A percentile compares a stretch with the other conserved stretches of the same genome.
phyloP scores from a whole-genome alignment of 345 rosid species.

The Psidium friedrichsthalianum region DNA sequence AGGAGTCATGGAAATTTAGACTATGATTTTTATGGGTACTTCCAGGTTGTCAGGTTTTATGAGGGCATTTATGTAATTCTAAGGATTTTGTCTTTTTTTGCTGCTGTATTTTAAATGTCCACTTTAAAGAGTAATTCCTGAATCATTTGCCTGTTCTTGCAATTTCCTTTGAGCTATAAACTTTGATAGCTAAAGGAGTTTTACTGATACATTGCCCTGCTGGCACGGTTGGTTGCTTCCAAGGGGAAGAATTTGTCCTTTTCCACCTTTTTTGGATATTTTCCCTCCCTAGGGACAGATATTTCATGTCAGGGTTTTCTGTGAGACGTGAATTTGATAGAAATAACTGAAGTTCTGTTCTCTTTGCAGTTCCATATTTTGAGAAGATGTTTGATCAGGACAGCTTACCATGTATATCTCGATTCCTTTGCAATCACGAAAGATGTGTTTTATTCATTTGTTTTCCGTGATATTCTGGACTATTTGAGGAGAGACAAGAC shows the following conservation, averaged over 20 bases:
- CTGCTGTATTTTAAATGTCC: too few relatives aligned
- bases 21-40: too few relatives aligned
- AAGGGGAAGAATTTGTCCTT: neutral
- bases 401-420: constrained; percentile 65
- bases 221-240: constrained; percentile 48
- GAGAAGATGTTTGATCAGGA: constrained; percentile 98
- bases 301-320: neutral
- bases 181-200: too few relatives aligned
- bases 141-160: too few relatives aligned
- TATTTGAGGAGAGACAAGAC: constrained; percentile 91
- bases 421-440: constrained; percentile 66
- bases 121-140: too few relatives aligned
- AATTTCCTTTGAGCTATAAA: too few relatives aligned
- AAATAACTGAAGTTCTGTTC: neutral
- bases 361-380: constrained; percentile 87
- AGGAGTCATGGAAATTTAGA: too few relatives aligned
- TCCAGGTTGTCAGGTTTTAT: too few relatives aligned
- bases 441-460: constrained; percentile 49
- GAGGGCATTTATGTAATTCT: too few relatives aligned
- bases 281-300: neutral
- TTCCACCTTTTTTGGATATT: neutral
- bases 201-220: too few relatives aligned
- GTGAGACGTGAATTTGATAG: neutral
- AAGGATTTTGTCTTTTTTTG: too few relatives aligned
- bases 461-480: constrained; percentile 68